These are phyloP conservation scores for Leishmania turanica DNA, from an alignment of 208 protist genomes.

Conservation along the genomic window DNA sequence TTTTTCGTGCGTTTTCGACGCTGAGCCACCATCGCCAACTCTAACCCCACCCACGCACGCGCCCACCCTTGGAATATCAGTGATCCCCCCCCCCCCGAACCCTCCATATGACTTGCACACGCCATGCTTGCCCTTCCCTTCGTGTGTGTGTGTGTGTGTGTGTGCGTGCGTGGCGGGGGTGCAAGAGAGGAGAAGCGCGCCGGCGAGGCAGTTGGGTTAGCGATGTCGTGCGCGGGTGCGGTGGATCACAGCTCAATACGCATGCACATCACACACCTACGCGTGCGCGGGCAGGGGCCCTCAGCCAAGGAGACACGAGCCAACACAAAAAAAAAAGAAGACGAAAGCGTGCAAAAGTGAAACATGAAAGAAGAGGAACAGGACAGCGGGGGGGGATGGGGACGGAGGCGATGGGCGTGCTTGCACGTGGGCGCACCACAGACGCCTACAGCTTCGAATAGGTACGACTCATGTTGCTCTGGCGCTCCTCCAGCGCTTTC, in stretches of 20 bases:
- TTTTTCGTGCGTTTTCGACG: not conserved
- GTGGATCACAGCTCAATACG: not conserved
- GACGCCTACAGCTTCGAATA: conserved; percentile 43
- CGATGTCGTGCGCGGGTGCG: not conserved
- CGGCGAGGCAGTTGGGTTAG: not conserved
- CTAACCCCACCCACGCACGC: not conserved
- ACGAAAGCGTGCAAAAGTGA: not conserved
- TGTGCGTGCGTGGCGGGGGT: no score
- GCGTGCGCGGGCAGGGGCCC: not conserved
- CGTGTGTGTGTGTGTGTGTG: not conserved
- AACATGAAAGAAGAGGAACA: not conserved
- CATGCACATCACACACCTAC: not conserved
- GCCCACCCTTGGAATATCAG: not conserved
- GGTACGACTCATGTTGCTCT: conserved; percentile 40
- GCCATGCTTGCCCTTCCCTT: not conserved
- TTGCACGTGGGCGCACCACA: not conserved
- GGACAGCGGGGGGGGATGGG: not conserved
- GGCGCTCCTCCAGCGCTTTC: conserved; percentile 57
- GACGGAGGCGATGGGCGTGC: not conserved
- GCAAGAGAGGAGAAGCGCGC: not conserved
- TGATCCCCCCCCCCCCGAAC: not conserved
- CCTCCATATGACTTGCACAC: not conserved
- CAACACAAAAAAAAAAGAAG: no score
- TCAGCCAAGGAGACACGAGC: not conserved
- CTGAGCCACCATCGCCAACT: not conserved